A percentile compares a stretch with the other conserved stretches of the same genome.
Evolutionary conservation across 345 rosid species (phyloP).

Genomic region (Sonneratia alba): DNA sequence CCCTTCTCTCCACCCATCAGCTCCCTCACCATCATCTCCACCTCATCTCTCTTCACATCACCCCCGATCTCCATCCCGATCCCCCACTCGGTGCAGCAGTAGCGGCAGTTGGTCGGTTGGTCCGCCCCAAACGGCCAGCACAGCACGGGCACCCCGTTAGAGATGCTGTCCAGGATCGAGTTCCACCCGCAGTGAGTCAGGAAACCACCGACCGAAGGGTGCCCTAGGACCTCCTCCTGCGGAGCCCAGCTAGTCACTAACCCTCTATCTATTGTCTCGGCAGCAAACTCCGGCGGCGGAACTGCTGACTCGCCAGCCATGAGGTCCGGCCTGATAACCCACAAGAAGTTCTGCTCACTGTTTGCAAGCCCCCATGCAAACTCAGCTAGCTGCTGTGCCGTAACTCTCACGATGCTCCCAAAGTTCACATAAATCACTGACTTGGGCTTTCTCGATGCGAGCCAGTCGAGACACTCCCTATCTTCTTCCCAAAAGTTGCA

Average conservation of each 20-base stretch:
- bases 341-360: constrained; percentile 13
- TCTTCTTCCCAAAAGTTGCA: constrained; percentile 18
- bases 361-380: constrained; percentile 24
- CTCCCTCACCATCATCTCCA: constrained; percentile 24
- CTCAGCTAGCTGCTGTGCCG: constrained; percentile 14
- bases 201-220: constrained; percentile 14
- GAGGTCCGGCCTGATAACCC: constrained; percentile 19
- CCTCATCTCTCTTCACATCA: constrained; percentile 24
- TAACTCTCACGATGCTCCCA: constrained; percentile 14
- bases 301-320: constrained; percentile 4
- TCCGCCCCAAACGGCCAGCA: constrained; percentile 26
- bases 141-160: constrained; percentile 16
- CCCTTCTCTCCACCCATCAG: constrained; percentile 27
- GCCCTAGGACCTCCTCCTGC: constrained; percentile 20
- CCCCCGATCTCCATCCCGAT: constrained; percentile 34
- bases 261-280: constrained; percentile 10
- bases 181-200: constrained; percentile 22
- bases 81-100: constrained; percentile 28
- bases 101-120: constrained; percentile 20
- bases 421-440: constrained; percentile 19
- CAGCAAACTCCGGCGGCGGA: constrained; percentile 8
- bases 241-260: constrained; percentile 14
- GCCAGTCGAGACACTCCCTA: constrained; percentile 17
- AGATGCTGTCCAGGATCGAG: constrained; percentile 18
- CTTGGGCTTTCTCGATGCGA: constrained; percentile 9